phyloP scores from a whole-genome alignment of 805 yeast species.

The Starmerella potacharoeniae region DNA sequence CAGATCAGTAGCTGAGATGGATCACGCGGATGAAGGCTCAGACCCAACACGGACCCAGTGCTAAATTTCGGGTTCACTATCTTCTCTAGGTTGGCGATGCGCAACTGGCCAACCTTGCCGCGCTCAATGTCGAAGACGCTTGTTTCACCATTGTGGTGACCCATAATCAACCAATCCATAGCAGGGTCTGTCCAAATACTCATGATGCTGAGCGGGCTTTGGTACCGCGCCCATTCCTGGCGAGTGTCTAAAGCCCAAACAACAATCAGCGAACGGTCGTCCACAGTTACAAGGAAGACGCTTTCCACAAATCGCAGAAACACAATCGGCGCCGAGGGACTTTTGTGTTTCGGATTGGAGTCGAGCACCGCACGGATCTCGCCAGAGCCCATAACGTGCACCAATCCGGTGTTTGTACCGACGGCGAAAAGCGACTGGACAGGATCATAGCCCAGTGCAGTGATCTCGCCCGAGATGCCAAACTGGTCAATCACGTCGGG shows the following conservation, averaged over 20 bases:
- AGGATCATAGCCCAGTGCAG: conserved; percentile 71
- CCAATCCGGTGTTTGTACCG: conserved; percentile 56
- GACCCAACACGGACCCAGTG: conserved; percentile 50
- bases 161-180: conserved; percentile 74
- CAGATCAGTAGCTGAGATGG: conserved; percentile 65
- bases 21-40: conserved; percentile 84
- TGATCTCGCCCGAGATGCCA: conserved; percentile 55
- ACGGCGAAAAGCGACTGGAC: conserved; percentile 77
- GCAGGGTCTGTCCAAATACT: conserved; percentile 73
- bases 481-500: conserved; percentile 32
- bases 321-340: conserved; percentile 30
- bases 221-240: conserved; percentile 46
- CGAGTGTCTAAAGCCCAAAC: conserved; percentile 62
- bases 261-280: conserved; percentile 46
- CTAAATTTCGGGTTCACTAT: conserved; percentile 46
- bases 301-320: conserved; percentile 64
- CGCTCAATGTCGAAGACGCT: conserved; percentile 73
- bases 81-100: conserved; percentile 57
- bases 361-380: conserved; percentile 61
- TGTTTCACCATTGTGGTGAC: conserved; percentile 63
- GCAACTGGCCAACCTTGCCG: conserved; percentile 50
- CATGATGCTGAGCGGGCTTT: conserved; percentile 55
- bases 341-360: conserved; percentile 34
- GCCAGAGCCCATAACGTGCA: conserved; percentile 75
- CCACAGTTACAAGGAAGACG: conserved; percentile 64